These are phyloP conservation scores for Corylus heterophylla DNA, from an alignment of 306 rosid species.

Conservation along the genomic window DNA sequence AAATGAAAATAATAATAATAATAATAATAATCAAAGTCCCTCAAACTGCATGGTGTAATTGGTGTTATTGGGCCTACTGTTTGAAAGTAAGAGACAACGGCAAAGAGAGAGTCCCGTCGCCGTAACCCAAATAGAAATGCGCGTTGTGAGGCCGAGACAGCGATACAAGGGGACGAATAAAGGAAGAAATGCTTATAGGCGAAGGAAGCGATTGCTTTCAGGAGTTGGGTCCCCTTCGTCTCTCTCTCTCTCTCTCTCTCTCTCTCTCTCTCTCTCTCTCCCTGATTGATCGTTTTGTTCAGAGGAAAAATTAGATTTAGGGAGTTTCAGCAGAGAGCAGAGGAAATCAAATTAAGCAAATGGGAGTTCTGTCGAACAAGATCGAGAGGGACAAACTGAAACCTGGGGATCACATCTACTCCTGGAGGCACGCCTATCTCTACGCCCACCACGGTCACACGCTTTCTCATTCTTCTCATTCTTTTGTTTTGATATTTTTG, in stretches of 20 bases:
- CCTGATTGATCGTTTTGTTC: too few relatives aligned
- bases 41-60: too few relatives aligned
- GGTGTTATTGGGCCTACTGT: too few relatives aligned
- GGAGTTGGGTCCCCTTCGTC: neutral
- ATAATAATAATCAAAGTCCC: too few relatives aligned
- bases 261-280: neutral
- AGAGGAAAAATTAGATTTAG: neutral
- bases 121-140: neutral
- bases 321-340: neutral
- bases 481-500: neutral
- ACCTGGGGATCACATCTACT: conserved; percentile 77
- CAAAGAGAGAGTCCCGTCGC: neutral
- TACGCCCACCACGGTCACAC: conserved; percentile 75
- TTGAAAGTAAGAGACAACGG: too few relatives aligned
- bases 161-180: too few relatives aligned
- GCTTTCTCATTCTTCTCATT: conserved; percentile 4
- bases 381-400: conserved; percentile 43
- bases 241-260: neutral
- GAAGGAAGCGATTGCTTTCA: conserved; percentile 2
- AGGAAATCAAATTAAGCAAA: conserved; percentile 8
- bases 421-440: conserved; percentile 72
- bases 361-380: conserved; percentile 71
- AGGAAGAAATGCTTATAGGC: neutral
- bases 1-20: too few relatives aligned
- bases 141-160: neutral